Base-by-base conservation (phyloP, 108 stramenopile genomes). In the Ochromonas danica region DNA sequence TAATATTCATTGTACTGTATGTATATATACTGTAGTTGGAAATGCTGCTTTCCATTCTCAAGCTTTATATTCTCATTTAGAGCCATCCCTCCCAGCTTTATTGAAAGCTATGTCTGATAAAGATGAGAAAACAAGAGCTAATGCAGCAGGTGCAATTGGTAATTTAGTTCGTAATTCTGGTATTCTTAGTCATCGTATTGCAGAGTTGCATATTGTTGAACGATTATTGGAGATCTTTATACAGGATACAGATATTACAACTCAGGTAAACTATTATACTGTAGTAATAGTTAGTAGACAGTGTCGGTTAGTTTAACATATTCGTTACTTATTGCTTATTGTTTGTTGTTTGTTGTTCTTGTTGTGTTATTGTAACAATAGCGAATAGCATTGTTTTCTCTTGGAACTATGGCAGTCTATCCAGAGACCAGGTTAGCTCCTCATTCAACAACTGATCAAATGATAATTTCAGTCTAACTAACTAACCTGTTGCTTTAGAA, bases 91-190 rank as follows among this genome's bases (percentile, higher is more conserved):
- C 38, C 35, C 61, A 40, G 79, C 84, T 22, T 82, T 88, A 0
- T 40, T 80, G 28, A 40, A 6, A 0, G 74, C 61, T 0, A 82
- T 89, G 39, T 0, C 36, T 40, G 85, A 85, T 70, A 10, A 33
- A 14, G 87, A 88, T 28, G 82, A 85, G 31, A 87, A 88, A 43
- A 85, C 87, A 35, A 61, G 89, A 22, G 87, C 87, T 17, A 89
- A 89, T 42, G 89, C 89, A 36, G 88, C 88, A n/a, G 89, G 89
- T 22, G 87, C 89, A 25, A 78, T 89, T 3, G 89, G 86, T 22
- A 89, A 88, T 83, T 79, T 88, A 30, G 82, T 87, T 43, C 82
- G 87, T 36, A 88, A 88, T 62, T 72, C 79, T 6, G 60, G 82
- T 28, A 36, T 42, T 28, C 86, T 89, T 28, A 14, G 40, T 35